Percentiles rank a stretch among this genome's conserved stretches.
phyloP scores from a whole-genome alignment of 345 rosid genomes.

The Erucastrum elatum region DNA sequence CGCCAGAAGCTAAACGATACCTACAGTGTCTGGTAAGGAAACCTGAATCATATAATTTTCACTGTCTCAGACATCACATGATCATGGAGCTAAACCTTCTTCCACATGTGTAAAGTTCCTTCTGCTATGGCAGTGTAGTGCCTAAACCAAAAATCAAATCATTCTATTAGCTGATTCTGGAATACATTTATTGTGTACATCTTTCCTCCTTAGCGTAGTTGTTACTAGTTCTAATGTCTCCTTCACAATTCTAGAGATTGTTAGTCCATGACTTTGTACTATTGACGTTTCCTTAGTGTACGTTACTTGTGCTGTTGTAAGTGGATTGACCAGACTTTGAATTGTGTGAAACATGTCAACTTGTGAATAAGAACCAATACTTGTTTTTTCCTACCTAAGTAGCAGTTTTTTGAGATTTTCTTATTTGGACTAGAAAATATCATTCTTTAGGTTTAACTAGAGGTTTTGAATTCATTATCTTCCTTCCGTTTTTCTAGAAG shows the following conservation, averaged over 20 bases:
- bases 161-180: too few relatives aligned
- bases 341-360: neutral
- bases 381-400: neutral
- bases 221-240: neutral
- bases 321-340: neutral
- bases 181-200: too few relatives aligned
- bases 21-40: conserved; percentile 76
- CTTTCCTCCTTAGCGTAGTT: neutral
- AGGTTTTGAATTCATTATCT: conserved; percentile 5
- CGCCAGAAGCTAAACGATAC: conserved; percentile 60
- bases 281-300: neutral
- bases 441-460: neutral
- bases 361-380: neutral
- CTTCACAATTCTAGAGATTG: neutral
- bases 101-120: neutral
- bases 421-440: conserved; percentile 10
- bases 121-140: conserved; percentile 2
- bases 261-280: conserved; percentile 1
- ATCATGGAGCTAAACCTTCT: neutral
- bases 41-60: conserved; percentile 22
- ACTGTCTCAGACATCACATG: conserved; percentile 3
- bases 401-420: neutral
- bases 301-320: neutral
- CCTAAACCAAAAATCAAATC: too few relatives aligned
- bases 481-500: conserved; percentile 1